Percentiles rank a stretch among this genome's conserved stretches.
phyloP scores from a whole-genome alignment of 139 green algal genomes.

The Tetradesmus lagerheimii region DNA sequence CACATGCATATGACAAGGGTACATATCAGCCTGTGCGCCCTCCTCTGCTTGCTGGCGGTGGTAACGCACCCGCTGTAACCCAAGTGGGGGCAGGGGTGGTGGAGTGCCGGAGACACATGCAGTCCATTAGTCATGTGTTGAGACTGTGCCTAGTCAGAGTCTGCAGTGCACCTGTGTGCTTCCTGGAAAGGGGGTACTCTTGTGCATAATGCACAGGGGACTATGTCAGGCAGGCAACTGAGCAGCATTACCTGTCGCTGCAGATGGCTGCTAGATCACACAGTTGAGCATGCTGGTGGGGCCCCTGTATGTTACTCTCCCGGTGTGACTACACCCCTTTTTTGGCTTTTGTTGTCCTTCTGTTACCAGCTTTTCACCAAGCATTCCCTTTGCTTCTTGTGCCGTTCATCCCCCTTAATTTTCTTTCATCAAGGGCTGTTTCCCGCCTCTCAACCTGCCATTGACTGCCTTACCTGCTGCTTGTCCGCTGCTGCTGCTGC shows the following conservation, averaged over 20 bases:
- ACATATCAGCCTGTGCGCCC: not conserved
- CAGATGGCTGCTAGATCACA: slow-evolving; percentile 3
- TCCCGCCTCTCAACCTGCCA: too few relatives aligned
- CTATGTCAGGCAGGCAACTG: not conserved
- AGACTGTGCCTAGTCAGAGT: not conserved
- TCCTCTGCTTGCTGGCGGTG: not conserved
- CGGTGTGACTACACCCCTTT: not conserved
- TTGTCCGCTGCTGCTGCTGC: not conserved
- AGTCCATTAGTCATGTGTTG: not conserved
- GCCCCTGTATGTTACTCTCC: not conserved
- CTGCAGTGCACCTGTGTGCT: not conserved
- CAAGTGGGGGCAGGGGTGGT: not conserved
- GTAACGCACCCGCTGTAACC: not conserved
- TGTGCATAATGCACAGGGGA: not conserved
- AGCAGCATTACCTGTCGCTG: not conserved
- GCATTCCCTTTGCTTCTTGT: too few relatives aligned
- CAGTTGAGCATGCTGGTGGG: not conserved
- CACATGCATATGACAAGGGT: not conserved
- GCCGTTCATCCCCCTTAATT: too few relatives aligned
- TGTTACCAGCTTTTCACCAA: too few relatives aligned
- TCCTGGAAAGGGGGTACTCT: not conserved
- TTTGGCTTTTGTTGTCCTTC: not conserved
- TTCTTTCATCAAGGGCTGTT: too few relatives aligned
- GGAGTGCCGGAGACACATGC: not conserved
- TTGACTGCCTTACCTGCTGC: not conserved